Evolutionary conservation across 2,329 filamentous ascomycete genomes (phyloP).

Genomic region (Xylaria sp.): DNA sequence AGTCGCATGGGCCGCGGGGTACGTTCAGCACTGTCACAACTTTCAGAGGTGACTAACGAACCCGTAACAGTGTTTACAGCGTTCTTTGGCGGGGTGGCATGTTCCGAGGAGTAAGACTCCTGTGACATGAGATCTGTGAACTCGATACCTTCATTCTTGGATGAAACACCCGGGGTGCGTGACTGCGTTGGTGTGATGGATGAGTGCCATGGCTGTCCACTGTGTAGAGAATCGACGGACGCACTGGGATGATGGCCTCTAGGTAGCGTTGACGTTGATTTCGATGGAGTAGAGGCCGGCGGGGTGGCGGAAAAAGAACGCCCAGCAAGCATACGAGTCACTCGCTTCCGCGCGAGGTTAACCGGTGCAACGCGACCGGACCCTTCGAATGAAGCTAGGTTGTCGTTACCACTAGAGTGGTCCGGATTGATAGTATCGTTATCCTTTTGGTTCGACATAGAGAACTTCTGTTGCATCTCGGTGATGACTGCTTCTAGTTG

Average conservation of each 20-base stretch:
- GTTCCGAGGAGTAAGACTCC: conserved; percentile 50
- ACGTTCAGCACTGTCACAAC: conserved; percentile 44
- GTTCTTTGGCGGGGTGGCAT: conserved; percentile 49
- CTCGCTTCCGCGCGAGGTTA: conserved; percentile 47
- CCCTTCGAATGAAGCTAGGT: conserved; percentile 46
- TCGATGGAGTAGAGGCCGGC: conserved; percentile 57
- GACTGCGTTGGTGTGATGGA: conserved; percentile 58
- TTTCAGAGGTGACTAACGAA: conserved; percentile 46
- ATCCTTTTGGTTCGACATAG: neutral
- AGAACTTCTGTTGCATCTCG: neutral
- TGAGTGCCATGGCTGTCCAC: conserved; percentile 64
- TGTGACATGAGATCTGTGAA: conserved; percentile 50
- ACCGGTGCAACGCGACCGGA: conserved; percentile 45
- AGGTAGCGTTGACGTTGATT: conserved; percentile 42
- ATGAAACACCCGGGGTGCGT: conserved; percentile 52
- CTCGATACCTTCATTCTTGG: conserved; percentile 55
- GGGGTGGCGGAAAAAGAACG: conserved; percentile 55
- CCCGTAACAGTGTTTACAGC: conserved; percentile 46
- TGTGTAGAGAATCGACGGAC: conserved; percentile 66
- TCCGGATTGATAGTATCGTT: too few relatives aligned
- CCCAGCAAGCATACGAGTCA: conserved; percentile 49
- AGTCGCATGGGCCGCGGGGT: conserved; percentile 35
- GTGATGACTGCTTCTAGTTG: neutral
- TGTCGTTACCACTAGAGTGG: conserved; percentile 34
- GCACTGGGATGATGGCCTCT: conserved; percentile 58